A percentile compares a stretch with the other conserved stretches of the same genome.
Evolutionary conservation across 352 stramenopile genomes (phyloP).

Genomic region (Globisporangium echinulatum): DNA sequence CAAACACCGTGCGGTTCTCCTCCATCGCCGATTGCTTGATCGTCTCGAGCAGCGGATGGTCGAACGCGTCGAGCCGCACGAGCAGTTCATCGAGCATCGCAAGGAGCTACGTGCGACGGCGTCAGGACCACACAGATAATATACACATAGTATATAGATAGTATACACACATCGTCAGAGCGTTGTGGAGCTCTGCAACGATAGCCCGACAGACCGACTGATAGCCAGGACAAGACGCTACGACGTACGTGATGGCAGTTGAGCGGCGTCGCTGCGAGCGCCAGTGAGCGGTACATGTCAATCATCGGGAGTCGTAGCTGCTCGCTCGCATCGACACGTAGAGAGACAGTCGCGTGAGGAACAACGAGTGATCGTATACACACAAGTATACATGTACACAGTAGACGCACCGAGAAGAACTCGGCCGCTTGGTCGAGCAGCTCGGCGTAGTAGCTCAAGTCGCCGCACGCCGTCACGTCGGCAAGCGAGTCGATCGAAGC

Average conservation of each 20-base stretch:
- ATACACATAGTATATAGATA: too few relatives aligned
- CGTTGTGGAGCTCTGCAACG: neutral
- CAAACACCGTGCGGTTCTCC: slow-evolving; percentile 59
- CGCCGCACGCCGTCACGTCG: slow-evolving; percentile 37
- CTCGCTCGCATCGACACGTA: neutral
- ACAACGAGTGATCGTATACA: neutral
- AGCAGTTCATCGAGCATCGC: slow-evolving; percentile 40
- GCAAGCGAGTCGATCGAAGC: slow-evolving; percentile 13
- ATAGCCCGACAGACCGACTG: slow-evolving; percentile 3
- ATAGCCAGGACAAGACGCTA: neutral
- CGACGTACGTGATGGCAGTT: slow-evolving; percentile 46
- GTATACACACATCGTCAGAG: neutral
- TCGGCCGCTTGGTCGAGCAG: slow-evolving; percentile 65
- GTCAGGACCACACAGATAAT: neutral
- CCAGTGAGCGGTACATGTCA: slow-evolving; percentile 56
- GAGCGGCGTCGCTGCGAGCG: slow-evolving; percentile 36
- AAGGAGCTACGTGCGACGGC: slow-evolving; percentile 25
- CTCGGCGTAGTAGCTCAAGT: slow-evolving; percentile 71
- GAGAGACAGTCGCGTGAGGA: neutral
- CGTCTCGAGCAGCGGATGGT: slow-evolving; percentile 61
- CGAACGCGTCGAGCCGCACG: slow-evolving; percentile 48
- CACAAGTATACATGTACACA: neutral
- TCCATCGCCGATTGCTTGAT: slow-evolving; percentile 68
- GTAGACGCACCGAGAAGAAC: slow-evolving; percentile 65
- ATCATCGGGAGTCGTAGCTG: slow-evolving; percentile 72